phyloP scores from a whole-genome alignment of 2,329 filamentous ascomycete species.

The Aureobasidium sp. region DNA sequence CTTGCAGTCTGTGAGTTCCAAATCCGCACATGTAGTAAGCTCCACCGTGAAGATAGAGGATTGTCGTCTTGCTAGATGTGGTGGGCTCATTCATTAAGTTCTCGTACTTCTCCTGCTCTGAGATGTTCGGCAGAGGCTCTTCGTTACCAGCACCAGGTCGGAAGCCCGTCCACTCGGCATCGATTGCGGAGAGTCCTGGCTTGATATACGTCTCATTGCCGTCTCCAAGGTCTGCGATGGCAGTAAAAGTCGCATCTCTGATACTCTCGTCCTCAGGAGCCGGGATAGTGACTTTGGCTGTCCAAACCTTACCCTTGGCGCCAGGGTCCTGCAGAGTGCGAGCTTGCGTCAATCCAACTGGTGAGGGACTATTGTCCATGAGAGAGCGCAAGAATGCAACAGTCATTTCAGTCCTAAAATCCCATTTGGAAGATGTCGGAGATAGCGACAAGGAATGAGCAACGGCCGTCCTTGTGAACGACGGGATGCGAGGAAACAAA shows the following conservation, averaged over 20 bases:
- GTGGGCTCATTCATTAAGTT: constrained; percentile 58
- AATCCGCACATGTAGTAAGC: constrained; percentile 68
- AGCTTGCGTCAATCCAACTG: constrained; percentile 56
- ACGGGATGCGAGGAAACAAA: constrained; percentile 50
- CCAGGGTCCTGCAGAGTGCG: constrained; percentile 54
- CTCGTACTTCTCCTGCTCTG: constrained; percentile 56
- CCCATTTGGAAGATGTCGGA: constrained; percentile 64
- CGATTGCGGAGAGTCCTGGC: constrained; percentile 49
- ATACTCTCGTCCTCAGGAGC: constrained; percentile 42
- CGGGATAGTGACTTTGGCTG: constrained; percentile 60
- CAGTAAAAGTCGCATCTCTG: constrained; percentile 49
- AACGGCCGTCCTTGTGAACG: constrained; percentile 53
- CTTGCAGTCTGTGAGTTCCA: constrained; percentile 51
- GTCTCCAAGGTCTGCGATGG: constrained; percentile 48
- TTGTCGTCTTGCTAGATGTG: constrained; percentile 47
- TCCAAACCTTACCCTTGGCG: constrained; percentile 74
- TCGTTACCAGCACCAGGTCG: constrained; percentile 45
- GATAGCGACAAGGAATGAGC: constrained; percentile 60
- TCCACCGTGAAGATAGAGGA: constrained; percentile 70
- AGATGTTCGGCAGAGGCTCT: constrained; percentile 45
- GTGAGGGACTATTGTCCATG: constrained; percentile 39
- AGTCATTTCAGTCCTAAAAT: constrained; percentile 65
- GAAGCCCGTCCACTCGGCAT: constrained; percentile 72
- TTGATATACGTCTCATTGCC: constrained; percentile 32
- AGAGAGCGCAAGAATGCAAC: constrained; percentile 64